phyloP scores from a whole-genome alignment of 1,139 yeast species.

The Yamadazyma dushanensis region DNA sequence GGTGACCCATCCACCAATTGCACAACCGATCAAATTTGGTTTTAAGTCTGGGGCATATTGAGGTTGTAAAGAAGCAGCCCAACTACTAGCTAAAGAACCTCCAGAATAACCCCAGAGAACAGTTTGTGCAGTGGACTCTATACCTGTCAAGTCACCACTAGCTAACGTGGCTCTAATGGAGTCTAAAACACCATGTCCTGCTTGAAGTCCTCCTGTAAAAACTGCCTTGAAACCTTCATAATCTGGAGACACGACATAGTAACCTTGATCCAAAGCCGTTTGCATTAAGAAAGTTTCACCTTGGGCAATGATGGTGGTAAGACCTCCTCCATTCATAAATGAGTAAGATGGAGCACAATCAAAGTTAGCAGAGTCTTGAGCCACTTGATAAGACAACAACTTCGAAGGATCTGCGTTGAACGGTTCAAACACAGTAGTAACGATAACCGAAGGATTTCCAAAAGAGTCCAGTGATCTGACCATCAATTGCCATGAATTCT shows the following conservation, averaged over 20 bases:
- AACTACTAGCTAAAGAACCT: slow-evolving; percentile 33
- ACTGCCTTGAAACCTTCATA: slow-evolving; percentile 31
- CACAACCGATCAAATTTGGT: slow-evolving; percentile 27
- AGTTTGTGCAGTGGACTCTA: slow-evolving; percentile 22
- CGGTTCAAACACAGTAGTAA: slow-evolving; percentile 34
- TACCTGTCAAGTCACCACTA: slow-evolving; percentile 23
- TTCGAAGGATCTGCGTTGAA: slow-evolving; percentile 28
- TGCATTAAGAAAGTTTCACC: slow-evolving; percentile 28
- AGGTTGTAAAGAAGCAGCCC: slow-evolving; percentile 36
- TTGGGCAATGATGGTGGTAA: slow-evolving; percentile 19
- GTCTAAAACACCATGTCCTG: slow-evolving; percentile 31
- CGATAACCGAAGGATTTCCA: slow-evolving; percentile 32
- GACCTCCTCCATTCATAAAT: slow-evolving; percentile 21
- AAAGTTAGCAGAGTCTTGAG: slow-evolving; percentile 29
- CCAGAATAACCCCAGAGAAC: slow-evolving; percentile 40
- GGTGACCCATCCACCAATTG: slow-evolving; percentile 37
- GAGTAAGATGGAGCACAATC: slow-evolving; percentile 38
- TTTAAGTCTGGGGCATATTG: slow-evolving; percentile 32
- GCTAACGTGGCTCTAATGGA: slow-evolving; percentile 25
- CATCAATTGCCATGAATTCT: slow-evolving; percentile 31
- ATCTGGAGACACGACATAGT: slow-evolving; percentile 33
- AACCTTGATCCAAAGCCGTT: slow-evolving; percentile 28
- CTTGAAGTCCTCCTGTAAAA: slow-evolving; percentile 29
- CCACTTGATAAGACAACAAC: slow-evolving; percentile 33
- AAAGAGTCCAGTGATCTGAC: slow-evolving; percentile 34